Base-by-base conservation (phyloP, 805 yeast genomes). In the Vanderwaltozyma verrucispora region DNA sequence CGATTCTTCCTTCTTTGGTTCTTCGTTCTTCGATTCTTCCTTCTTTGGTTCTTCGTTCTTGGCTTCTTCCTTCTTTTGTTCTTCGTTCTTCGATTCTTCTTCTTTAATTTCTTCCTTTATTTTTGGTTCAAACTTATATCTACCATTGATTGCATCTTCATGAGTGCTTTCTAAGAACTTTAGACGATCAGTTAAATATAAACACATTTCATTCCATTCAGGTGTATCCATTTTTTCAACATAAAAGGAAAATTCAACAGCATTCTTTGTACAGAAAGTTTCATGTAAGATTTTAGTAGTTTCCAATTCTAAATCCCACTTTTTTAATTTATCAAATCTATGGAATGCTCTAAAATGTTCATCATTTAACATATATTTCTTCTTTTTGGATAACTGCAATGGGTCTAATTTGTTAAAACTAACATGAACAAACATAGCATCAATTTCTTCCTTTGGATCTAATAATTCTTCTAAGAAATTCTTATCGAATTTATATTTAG, bases 391-490 rank as follows among this genome's bases (percentile, higher is more conserved):
- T 30, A 63, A 40, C 20, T 41, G 38, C 37, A 47, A 47, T 28
- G 69, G 69, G 36, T 59, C 59, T 25, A 61, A 49, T 43, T 64
- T 64, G 24, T 62, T 62, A 39, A 40, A 57, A 41, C 63, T 59
- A 15, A 64, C 60, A 46, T 64, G 69, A 11, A 62, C 57, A 24
- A 65, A 62, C 53, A 62, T 50, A 12, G 55, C 46, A 11, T 54
- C 48, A 1, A 40, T 34, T 4, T 44, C 28, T 10, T 38, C 47
- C 13, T 35, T 33, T 17, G 45, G 49, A 11, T 38, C 36, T 41
- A 51, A 35, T 28, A 44, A 33, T 5, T 7, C 28, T 13, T 42
- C 30, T 31, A 37, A 28, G 39, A 48, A 50, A 25, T 37, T 43
- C 7, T 25, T 39, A 14, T 42, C 42, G 11, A 41, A 35, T 25